A percentile compares a stretch with the other conserved stretches of the same genome.
phyloP scores from a whole-genome alignment of 2,329 filamentous ascomycete species.

The Ophiognomonia clavigignenti-juglandacearum region DNA sequence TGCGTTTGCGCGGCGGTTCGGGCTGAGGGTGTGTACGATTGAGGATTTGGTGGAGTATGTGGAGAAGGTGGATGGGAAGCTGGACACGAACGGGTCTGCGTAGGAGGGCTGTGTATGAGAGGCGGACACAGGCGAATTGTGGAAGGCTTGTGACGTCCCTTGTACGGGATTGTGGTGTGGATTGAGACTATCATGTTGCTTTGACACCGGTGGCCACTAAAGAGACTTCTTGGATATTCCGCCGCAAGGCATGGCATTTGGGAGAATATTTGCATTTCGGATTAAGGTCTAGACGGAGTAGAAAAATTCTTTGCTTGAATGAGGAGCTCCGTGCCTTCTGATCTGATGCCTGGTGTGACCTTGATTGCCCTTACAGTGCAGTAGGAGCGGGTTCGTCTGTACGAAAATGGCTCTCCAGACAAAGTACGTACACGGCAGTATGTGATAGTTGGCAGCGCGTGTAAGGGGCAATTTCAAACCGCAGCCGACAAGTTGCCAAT shows the following conservation, averaged over 20 bases:
- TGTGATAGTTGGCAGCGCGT: too few species aligned
- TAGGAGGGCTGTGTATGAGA: background rate
- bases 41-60: slow-evolving; percentile 80
- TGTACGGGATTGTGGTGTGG: too few species aligned
- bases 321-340: background rate
- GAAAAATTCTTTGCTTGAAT: background rate
- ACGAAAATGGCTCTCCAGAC: too few species aligned
- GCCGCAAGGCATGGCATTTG: slow-evolving; percentile 13
- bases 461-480: too few species aligned
- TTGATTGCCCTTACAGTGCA: too few species aligned
- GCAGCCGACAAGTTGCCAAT: too few species aligned
- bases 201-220: background rate
- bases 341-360: too few species aligned
- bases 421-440: too few species aligned
- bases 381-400: too few species aligned
- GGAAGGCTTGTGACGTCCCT: too few species aligned
- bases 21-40: slow-evolving; percentile 91
- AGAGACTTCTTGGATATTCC: background rate
- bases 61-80: slow-evolving; percentile 67
- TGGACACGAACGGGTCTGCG: slow-evolving; percentile 38
- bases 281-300: background rate
- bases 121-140: background rate
- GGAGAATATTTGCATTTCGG: background rate
- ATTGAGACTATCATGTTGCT: too few species aligned
- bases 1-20: slow-evolving; percentile 81